Evolutionary conservation across 2,329 filamentous ascomycete species (phyloP).

Genomic region (Colletotrichum cuscutae): DNA sequence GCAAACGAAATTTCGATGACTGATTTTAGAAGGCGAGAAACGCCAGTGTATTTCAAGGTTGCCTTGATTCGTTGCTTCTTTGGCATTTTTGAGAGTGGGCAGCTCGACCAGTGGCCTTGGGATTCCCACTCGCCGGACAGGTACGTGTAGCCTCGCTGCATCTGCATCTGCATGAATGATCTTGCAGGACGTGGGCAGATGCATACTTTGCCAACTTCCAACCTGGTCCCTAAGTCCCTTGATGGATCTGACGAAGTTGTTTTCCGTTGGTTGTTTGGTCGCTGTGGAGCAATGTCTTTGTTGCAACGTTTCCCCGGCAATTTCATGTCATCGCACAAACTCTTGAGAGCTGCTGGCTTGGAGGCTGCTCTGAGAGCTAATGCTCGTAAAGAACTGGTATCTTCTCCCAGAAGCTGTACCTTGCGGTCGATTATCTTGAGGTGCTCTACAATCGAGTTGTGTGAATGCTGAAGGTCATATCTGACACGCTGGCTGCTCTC

Average conservation of each 20-base stretch:
- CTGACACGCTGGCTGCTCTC: neutral
- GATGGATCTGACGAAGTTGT: neutral
- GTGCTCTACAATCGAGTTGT: neutral
- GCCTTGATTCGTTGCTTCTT: neutral
- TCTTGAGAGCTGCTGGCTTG: neutral
- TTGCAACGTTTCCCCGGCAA: too few relatives aligned
- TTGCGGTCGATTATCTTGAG: neutral
- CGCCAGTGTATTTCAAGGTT: neutral
- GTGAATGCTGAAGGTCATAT: neutral
- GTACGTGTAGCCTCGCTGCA: neutral
- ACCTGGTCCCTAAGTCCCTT: rapidly evolving
- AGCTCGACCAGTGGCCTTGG: neutral
- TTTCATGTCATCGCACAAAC: neutral
- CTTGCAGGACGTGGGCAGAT: neutral
- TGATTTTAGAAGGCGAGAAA: neutral
- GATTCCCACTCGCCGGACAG: neutral
- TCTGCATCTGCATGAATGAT: neutral
- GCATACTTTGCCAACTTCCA: neutral
- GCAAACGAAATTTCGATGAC: neutral
- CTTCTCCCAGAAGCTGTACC: neutral
- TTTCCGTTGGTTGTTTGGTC: neutral
- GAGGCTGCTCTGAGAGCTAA: neutral
- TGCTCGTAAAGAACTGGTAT: rapidly evolving
- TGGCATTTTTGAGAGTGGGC: neutral
- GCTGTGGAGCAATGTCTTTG: neutral